Evolutionary conservation across 2,329 filamentous ascomycete genomes (phyloP), one percentile per base, ranked within the genome.

Genomic region (Alternaria tenuissima): DNA sequence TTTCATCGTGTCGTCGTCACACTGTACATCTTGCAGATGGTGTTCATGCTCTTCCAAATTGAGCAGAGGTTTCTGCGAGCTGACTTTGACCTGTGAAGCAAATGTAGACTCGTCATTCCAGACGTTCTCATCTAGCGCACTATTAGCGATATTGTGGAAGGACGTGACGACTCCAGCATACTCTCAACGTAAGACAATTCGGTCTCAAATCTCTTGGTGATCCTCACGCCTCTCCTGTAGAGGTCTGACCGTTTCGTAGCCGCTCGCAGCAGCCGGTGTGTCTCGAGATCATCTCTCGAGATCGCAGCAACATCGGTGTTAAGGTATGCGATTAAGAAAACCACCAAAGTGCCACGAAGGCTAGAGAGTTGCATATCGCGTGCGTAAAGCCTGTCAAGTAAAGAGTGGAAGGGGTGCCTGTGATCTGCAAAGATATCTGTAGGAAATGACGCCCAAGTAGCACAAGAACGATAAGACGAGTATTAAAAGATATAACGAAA

Each of bases 31-130:
- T 30, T 69, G 57, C 28, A 79, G 52, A 49, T 74, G 70, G 46
- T 78, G 70, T 41, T 80, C 77, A 47, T 78, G 69, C 30, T 79
- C 77, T 55, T 80, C 78, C 5, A 80, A 59, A 22, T 70, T 66
- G 24, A 79, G 53, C 4, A 79, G 69, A 8, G 75, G 76, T 41
- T 65, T 67, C 55, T 74, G 68, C 2, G 76, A 77, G 7, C 62
- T 57, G 26, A 78, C 67, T 32, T 66, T 72, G 52, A 80, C 67
- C 39, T 74, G 67, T 1, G 78, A 79, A 44, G 72, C 74, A 59
- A 79, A 79, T 20, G 72, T 69, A n/a, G 65, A 55, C n/a, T 64
- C 34, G 14, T 67, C 62, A 38, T 52, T 63, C 66, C 67, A 70
- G 7, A 59, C 53, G 41, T 72, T 76, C 38, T 76, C 70, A 39